Percentiles rank a stretch among this genome's conserved stretches.
Evolutionary conservation across 2,329 filamentous ascomycete genomes (phyloP).

Genomic region (Bipolaris cookei): DNA sequence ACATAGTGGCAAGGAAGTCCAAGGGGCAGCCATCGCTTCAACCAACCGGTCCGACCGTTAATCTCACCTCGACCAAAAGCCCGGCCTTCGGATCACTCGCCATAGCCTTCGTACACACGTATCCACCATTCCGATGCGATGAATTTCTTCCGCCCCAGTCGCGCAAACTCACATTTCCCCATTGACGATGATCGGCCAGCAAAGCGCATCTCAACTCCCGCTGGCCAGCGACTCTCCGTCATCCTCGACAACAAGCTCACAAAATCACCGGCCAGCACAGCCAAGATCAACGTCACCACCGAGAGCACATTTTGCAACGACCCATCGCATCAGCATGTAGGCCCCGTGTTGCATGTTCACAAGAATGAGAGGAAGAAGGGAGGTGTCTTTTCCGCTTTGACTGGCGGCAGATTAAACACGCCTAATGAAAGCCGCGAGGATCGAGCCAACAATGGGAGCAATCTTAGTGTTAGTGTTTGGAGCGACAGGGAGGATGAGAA

Average conservation of each 20-base stretch:
- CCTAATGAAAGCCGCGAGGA: constrained; percentile 42
- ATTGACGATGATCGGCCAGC: constrained; percentile 40
- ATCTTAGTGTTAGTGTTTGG: constrained; percentile 48
- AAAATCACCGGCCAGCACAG: constrained; percentile 22
- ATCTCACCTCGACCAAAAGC: not conserved
- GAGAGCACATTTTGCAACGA: constrained; percentile 41
- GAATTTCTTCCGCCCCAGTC: constrained; percentile 36
- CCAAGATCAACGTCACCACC: constrained; percentile 37
- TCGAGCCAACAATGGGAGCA: constrained; percentile 32
- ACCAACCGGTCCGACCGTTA: not conserved
- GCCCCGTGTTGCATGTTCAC: constrained; percentile 28
- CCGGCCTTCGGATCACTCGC: not conserved
- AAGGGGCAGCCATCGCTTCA: constrained; percentile 1
- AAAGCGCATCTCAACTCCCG: constrained; percentile 53
- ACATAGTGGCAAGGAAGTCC: constrained; percentile 15
- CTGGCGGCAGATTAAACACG: constrained; percentile 33
- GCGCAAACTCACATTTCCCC: constrained; percentile 32
- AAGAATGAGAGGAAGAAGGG: constrained; percentile 23
- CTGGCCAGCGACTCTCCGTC: constrained; percentile 51
- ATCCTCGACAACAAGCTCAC: constrained; percentile 46
- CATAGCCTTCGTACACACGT: not conserved
- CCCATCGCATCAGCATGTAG: constrained; percentile 34
- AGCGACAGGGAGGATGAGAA: constrained; percentile 45
- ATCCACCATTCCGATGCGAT: constrained; percentile 19
- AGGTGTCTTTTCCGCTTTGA: constrained; percentile 27